Conservation (phyloP, 257 asterid genomes). For the Penstemon eatonii region DNA sequence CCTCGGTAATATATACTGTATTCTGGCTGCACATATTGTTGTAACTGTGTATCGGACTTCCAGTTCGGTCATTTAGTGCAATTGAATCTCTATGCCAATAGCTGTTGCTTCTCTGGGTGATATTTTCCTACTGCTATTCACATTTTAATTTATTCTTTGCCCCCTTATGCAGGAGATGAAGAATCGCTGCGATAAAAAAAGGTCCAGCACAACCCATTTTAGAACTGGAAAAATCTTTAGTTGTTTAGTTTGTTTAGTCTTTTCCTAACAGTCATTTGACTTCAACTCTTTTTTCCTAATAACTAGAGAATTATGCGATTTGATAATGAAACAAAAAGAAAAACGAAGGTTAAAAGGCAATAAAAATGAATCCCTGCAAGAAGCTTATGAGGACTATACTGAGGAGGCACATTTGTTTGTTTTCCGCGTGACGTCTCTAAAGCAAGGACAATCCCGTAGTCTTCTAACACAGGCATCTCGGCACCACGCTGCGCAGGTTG, state of each 20-base stretch:
- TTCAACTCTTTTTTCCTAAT: constrained; percentile 26
- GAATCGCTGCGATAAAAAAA: constrained; percentile 76
- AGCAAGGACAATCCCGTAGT: constrained; percentile 95
- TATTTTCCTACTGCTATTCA: neutral
- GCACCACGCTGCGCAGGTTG: constrained; percentile 99
- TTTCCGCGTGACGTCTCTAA: constrained; percentile 91
- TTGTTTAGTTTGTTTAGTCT: constrained; percentile 20
- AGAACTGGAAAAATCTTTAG: constrained; percentile 7
- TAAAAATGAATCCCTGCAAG: constrained; percentile 65
- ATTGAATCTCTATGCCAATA: neutral
- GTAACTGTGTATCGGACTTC: neutral
- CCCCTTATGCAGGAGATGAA: constrained; percentile 86
- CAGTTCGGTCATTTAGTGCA: neutral
- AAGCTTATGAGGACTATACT: constrained; percentile 74
- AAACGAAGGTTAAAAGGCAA: constrained; percentile 63
- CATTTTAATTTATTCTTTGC: constrained; percentile 10
- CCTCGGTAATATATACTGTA: constrained; percentile 7
- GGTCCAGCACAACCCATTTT: constrained; percentile 41
- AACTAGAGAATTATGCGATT: constrained; percentile 56
- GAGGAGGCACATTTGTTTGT: constrained; percentile 86
- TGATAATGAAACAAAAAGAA: constrained; percentile 58
- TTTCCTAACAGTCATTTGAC: constrained; percentile 25
- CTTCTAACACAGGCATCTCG: constrained; percentile 94
- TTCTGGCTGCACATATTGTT: constrained; percentile 10
- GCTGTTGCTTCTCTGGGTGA: neutral